Percentiles rank a stretch among this genome's conserved stretches.
These are phyloP conservation scores for Cordia subcordata DNA, from an alignment of 257 asterid genomes.

Conservation along the genomic window DNA sequence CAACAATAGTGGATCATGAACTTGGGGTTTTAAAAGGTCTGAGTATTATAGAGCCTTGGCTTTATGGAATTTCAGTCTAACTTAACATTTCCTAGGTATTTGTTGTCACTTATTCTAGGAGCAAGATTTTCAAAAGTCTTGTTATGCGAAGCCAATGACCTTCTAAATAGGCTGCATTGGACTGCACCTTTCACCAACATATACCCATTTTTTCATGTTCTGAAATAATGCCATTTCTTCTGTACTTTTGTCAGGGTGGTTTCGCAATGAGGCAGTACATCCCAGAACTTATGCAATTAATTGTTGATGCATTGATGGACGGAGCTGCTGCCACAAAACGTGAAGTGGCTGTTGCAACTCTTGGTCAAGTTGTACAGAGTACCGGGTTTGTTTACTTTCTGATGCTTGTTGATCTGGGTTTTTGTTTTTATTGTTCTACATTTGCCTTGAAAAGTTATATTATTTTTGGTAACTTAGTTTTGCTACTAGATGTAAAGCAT, in stretches of 20 bases:
- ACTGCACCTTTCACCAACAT: no score
- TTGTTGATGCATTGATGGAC: conserved; percentile 90
- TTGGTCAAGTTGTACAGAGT: conserved; percentile 99
- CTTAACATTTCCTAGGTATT: no score
- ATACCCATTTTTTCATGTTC: neutral
- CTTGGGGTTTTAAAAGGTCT: no score
- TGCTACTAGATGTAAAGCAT: no score
- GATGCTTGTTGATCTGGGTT: conserved; percentile 11
- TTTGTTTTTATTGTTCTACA: neutral
- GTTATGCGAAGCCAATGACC: no score
- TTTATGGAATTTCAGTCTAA: no score
- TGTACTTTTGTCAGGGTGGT: conserved; percentile 68
- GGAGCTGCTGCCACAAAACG: conserved; percentile 96
- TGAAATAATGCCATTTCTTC: neutral
- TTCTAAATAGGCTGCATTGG: no score
- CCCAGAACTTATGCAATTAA: conserved; percentile 94
- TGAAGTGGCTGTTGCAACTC: conserved; percentile 96
- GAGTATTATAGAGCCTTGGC: no score
- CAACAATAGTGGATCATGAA: no score
- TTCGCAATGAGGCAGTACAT: conserved; percentile 95
- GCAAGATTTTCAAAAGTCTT: no score
- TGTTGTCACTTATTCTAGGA: no score
- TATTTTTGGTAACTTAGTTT: no score
- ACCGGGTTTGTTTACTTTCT: conserved; percentile 69
- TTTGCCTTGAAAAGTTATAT: neutral